These are phyloP conservation scores for Aspergillus costaricaensis DNA, from an alignment of 2,329 filamentous ascomycete species.

Conservation along the genomic window DNA sequence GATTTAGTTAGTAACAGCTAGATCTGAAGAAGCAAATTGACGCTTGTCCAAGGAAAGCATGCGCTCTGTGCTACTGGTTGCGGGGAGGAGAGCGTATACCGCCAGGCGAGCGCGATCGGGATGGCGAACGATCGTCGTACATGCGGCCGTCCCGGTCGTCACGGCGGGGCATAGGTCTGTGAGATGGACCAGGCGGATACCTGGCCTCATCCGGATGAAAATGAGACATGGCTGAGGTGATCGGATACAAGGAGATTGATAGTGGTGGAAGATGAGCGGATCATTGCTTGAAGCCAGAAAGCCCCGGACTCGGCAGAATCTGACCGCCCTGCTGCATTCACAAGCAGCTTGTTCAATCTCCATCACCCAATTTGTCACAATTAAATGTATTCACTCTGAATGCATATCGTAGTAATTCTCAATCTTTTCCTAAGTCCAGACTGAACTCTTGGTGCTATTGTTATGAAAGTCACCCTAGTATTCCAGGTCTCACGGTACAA, in stretches of 20 bases:
- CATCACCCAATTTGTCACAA: neutral
- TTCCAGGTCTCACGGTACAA: too few species aligned
- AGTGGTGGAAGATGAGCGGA: constrained; percentile 9
- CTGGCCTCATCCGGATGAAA: constrained; percentile 31
- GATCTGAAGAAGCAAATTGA: constrained; percentile 16
- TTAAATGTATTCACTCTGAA: too few species aligned
- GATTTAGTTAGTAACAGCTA: constrained; percentile 43
- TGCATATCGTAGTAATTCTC: too few species aligned
- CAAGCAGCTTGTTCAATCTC: too few species aligned
- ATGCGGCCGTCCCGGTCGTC: constrained; percentile 47
- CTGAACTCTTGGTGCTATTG: too few species aligned
- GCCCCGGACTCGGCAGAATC: constrained; percentile 18
- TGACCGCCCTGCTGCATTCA: constrained; percentile 14
- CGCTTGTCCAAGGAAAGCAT: constrained; percentile 11
- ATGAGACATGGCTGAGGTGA: constrained; percentile 29
- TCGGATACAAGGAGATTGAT: constrained; percentile 5
- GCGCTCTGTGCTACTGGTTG: constrained; percentile 42
- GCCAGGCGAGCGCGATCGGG: constrained; percentile 46
- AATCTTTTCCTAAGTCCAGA: too few species aligned
- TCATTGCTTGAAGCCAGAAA: neutral
- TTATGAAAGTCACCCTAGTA: too few species aligned
- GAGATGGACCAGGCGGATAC: constrained; percentile 23
- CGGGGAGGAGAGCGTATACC: constrained; percentile 48
- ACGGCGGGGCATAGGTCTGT: constrained; percentile 30
- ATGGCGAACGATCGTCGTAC: constrained; percentile 49